Percentiles rank a stretch among this genome's conserved stretches.
Conservation (phyloP, 371 early-diverging fungal genomes). For the Apophysomyces ossiformis region DNA sequence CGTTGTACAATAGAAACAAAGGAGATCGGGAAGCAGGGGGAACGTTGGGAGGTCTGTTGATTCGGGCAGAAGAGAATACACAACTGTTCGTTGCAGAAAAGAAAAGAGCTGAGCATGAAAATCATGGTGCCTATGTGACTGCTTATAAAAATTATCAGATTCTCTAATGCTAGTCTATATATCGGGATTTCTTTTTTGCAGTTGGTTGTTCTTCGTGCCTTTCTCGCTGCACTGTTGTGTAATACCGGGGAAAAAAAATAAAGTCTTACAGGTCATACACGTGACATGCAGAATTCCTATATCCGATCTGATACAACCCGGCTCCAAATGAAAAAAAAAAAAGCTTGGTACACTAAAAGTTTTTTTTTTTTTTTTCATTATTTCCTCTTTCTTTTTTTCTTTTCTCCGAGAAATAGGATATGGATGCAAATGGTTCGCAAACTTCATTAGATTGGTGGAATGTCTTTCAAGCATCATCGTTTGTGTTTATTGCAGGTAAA, state of each 20-base stretch:
- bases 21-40: not conserved
- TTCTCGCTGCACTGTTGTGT: conserved; percentile 3
- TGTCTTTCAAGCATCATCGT: conserved; percentile 41
- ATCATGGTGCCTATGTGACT: not conserved
- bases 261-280: not conserved
- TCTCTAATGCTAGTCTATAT: not conserved
- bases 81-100: not conserved
- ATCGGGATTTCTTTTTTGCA: conserved; percentile 9
- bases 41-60: not conserved
- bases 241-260: conserved; percentile 3
- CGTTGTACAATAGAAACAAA: not conserved
- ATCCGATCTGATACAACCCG: conserved; percentile 7
- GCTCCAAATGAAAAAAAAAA: not conserved
- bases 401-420: conserved; percentile 9
- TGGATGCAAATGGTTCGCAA: conserved; percentile 16
- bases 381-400: conserved; percentile 21
- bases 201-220: conserved; percentile 2
- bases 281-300: not conserved
- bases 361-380: conserved; percentile 14
- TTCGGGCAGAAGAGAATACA: not conserved
- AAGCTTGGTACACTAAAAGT: not conserved
- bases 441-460: conserved; percentile 42
- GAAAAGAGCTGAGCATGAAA: not conserved
- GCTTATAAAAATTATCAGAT: conserved; percentile 5
- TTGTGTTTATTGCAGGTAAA: conserved; percentile 46